phyloP scores from a whole-genome alignment of 2,329 filamentous ascomycete species.

The Penicillium sp. region DNA sequence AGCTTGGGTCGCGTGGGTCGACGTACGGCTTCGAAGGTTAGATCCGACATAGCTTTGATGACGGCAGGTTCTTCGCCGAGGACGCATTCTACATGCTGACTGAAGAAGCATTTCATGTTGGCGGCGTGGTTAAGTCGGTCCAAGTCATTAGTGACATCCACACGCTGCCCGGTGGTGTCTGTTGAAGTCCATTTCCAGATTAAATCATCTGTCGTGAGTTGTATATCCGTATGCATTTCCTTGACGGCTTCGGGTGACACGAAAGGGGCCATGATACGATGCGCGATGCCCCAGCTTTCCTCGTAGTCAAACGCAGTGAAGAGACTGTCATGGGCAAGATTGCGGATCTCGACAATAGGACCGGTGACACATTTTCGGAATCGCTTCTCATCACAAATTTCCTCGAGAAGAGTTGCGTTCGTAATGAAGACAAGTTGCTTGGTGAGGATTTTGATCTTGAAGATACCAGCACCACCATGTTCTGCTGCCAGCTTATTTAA shows the following conservation, averaged over 20 bases:
- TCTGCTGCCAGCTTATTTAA: constrained; percentile 51
- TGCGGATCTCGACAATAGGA: constrained; percentile 57
- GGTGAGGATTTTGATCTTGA: constrained; percentile 53
- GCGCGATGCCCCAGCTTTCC: constrained; percentile 64
- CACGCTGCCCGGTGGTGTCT: constrained; percentile 34
- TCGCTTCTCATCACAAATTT: constrained; percentile 65
- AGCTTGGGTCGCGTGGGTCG: constrained; percentile 54
- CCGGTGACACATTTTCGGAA: constrained; percentile 57
- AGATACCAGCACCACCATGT: constrained; percentile 59
- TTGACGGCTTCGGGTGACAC: constrained; percentile 45
- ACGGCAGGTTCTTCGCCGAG: constrained; percentile 50
- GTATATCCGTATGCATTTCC: constrained; percentile 50
- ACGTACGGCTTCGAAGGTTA: constrained; percentile 58
- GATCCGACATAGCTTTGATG: constrained; percentile 55
- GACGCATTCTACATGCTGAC: constrained; percentile 52
- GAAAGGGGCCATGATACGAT: constrained; percentile 49
- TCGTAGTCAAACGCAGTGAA: constrained; percentile 58
- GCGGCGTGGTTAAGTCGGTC: constrained; percentile 56
- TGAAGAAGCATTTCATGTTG: constrained; percentile 53
- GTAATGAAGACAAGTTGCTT: constrained; percentile 53
- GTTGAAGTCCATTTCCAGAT: constrained; percentile 52
- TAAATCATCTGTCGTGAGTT: constrained; percentile 52
- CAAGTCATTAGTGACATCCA: constrained; percentile 53
- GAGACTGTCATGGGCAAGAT: constrained; percentile 63
- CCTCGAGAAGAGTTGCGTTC: constrained; percentile 59